These are phyloP conservation scores for Linderniella brevidens DNA, from an alignment of 257 asterid genomes.

Conservation along the genomic window DNA sequence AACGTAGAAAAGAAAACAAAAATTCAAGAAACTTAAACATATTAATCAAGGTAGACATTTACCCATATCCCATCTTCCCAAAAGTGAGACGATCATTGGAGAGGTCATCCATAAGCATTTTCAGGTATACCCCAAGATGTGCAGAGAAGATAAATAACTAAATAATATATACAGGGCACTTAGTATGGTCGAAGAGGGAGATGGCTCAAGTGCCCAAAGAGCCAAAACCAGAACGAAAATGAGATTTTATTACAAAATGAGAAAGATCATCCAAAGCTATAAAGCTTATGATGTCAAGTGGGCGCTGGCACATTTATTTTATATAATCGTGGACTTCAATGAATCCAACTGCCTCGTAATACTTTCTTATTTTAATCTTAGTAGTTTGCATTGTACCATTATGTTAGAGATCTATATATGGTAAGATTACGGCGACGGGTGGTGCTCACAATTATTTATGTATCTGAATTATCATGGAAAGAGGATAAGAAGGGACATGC, in stretches of 20 bases:
- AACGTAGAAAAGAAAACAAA: neutral
- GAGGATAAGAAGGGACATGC: neutral
- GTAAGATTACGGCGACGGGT: neutral
- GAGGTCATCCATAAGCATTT: slow-evolving; percentile 59
- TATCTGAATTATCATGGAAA: neutral
- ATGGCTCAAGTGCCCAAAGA: neutral
- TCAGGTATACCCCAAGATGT: slow-evolving; percentile 7
- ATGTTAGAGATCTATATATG: neutral
- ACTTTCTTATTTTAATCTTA: too few species aligned
- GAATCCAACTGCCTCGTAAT: too few species aligned
- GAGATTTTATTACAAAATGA: too few species aligned
- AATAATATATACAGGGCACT: neutral
- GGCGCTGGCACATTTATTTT: too few species aligned
- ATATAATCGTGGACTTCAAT: too few species aligned
- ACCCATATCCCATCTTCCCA: slow-evolving; percentile 99
- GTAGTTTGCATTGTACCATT: neutral
- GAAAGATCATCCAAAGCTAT: too few species aligned
- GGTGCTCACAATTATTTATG: neutral
- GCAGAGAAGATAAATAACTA: neutral
- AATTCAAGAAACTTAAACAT: slow-evolving; percentile 3
- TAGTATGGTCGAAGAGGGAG: slow-evolving; percentile 1
- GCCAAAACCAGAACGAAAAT: too few species aligned
- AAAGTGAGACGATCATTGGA: slow-evolving; percentile 72
- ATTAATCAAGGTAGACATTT: too few species aligned
- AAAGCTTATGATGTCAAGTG: too few species aligned